phyloP scores from a whole-genome alignment of 2,329 filamentous ascomycete genomes.

The Leptographium galeiforme region DNA sequence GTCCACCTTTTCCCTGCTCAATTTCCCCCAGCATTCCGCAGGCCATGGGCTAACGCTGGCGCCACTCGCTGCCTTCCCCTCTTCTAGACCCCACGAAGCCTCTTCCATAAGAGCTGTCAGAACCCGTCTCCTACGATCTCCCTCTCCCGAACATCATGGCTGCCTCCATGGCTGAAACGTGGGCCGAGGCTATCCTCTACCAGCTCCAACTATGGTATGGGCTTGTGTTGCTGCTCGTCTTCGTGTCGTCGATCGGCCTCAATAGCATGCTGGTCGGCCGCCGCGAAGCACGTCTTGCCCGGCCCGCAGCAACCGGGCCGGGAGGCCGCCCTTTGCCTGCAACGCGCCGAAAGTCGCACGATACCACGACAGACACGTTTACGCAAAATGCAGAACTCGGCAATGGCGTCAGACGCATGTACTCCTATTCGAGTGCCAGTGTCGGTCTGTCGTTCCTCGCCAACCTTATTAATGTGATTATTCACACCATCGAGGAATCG shows the following conservation, averaged over 20 bases:
- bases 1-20: not conserved
- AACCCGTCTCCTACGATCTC: not conserved
- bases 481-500: constrained; percentile 54
- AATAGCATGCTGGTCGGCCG: constrained; percentile 40
- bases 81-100: not conserved
- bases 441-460: constrained; percentile 62
- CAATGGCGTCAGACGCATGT: constrained; percentile 53
- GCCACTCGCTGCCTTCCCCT: not conserved
- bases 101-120: constrained; percentile 2
- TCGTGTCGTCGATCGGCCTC: constrained; percentile 35
- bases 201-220: constrained; percentile 38
- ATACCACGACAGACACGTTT: constrained; percentile 2
- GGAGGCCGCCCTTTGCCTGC: constrained; percentile 77
- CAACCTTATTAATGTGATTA: constrained; percentile 59
- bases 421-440: constrained; percentile 60
- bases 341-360: constrained; percentile 41
- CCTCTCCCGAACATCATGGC: constrained; percentile 10
- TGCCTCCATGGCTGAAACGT: constrained; percentile 11
- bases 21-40: not conserved
- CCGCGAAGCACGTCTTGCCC: constrained; percentile 31
- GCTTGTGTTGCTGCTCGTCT: constrained; percentile 35
- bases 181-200: constrained; percentile 29
- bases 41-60: not conserved
- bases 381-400: constrained; percentile 37
- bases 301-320: constrained; percentile 52